Base-by-base conservation (phyloP, 2,329 filamentous ascomycete species). In the Ophiostoma sp. region DNA sequence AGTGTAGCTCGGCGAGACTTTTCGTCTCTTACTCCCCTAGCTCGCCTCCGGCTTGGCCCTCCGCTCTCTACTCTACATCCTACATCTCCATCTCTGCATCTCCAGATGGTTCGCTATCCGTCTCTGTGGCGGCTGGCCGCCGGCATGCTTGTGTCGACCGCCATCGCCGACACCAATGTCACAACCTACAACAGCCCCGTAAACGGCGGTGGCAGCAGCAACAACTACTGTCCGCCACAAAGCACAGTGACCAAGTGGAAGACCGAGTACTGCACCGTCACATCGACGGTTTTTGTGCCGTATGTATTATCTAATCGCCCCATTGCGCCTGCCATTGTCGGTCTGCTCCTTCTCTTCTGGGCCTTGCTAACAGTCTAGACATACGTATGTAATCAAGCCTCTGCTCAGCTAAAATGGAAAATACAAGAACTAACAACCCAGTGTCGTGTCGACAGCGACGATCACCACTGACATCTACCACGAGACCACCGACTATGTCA, bases 171-270 rank as follows among this genome's bases (percentile, higher is more conserved):
- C 27, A 36, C 36, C 36, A 67, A 70, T 54, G 3, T 15, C 27
- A 70, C 69, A 3, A 62, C 20, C 5, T 68, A 67, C 66, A 70
- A 68, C 66, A 67, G 65, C 65, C 69, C 69, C 10, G 54, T 52
- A 27, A n/a, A 62, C 64, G 39, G 27, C 44, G 44, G 44, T 8
- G 39, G 39, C 15, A 41, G 15, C 60, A 36, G 17, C 48, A 33
- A 44, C 33, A 17, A 33, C 36, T 17, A 54, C 23, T 13, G 20
- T 23, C 54, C 54, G 31, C 27, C 39, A 20, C 13, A 27, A 60
- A 33, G 71, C 68, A 72, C 71, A n/a, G 67, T 69, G 31, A 68
- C 67, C 17, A 31, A 69, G 52, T 69, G 67, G 48, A 44, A 44
- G 39, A 69, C 36, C 31, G 23, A 57, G 68, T 57, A 36, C 52